A percentile compares a stretch with the other conserved stretches of the same genome.
Evolutionary conservation across 2,329 filamentous ascomycete genomes (phyloP).

Genomic region (Periconia sp.): DNA sequence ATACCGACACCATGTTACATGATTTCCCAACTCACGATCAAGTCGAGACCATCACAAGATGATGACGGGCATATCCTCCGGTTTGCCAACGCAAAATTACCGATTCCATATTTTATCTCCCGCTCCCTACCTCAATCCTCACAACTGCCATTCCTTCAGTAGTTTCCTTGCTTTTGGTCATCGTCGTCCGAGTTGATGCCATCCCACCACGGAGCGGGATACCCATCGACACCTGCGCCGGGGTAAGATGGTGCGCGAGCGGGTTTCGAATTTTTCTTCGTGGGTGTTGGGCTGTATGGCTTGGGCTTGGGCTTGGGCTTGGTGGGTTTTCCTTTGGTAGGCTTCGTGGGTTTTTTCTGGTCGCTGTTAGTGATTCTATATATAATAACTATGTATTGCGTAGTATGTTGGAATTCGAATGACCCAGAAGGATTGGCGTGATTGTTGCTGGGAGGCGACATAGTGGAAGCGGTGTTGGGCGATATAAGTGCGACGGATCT

Average conservation of each 20-base stretch:
- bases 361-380: background rate
- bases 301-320: background rate
- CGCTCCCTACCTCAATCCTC: too few relatives aligned
- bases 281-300: background rate
- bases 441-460: background rate
- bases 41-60: background rate
- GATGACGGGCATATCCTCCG: background rate
- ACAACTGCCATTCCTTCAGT: conserved; percentile 15
- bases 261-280: background rate
- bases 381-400: background rate
- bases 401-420: background rate
- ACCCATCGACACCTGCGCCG: background rate
- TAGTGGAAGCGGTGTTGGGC: background rate
- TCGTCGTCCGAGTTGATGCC: background rate
- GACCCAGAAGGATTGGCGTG: background rate
- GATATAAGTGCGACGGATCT: background rate
- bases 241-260: background rate
- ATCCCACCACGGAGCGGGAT: background rate
- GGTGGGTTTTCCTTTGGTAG: background rate
- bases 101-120: background rate
- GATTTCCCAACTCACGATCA: background rate
- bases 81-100: background rate
- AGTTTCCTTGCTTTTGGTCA: too few relatives aligned
- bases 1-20: background rate
- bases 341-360: background rate